A percentile compares a stretch with the other conserved stretches of the same genome.
Conservation (phyloP, 768 basidiomycete species). For the Russula dissimulans region DNA sequence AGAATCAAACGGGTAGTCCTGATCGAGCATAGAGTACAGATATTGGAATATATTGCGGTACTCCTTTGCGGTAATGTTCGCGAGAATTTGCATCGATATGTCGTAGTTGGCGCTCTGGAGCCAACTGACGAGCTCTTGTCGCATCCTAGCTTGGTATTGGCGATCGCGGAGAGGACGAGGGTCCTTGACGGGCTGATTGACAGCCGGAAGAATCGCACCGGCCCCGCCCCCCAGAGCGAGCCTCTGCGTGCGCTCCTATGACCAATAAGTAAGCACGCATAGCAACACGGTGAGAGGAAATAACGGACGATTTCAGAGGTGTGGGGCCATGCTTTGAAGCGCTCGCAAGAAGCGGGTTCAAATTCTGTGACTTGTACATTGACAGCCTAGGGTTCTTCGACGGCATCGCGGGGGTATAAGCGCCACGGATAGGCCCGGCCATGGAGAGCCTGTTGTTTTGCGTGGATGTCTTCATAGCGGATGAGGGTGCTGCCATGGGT, state of each 20-base stretch:
- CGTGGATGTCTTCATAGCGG: constrained; percentile 62
- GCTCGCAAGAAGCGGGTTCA: constrained; percentile 61
- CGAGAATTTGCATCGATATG: constrained; percentile 56
- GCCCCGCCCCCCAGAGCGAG: constrained; percentile 60
- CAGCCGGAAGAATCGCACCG: constrained; percentile 38
- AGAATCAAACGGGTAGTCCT: constrained; percentile 48
- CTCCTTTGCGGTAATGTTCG: constrained; percentile 77
- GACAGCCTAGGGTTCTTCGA: constrained; percentile 57
- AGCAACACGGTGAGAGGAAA: not conserved
- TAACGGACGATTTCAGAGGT: constrained; percentile 57
- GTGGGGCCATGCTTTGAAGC: constrained; percentile 65
- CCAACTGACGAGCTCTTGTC: constrained; percentile 67
- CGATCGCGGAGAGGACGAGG: constrained; percentile 69
- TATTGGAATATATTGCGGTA: constrained; percentile 80
- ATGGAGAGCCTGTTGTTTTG: constrained; percentile 56
- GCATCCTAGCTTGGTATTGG: constrained; percentile 63
- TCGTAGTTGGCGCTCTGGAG: constrained; percentile 58
- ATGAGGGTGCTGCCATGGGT: constrained; percentile 46
- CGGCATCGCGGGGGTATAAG: constrained; percentile 32
- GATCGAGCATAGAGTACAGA: constrained; percentile 63
- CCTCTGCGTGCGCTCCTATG: constrained; percentile 61
- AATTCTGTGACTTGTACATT: constrained; percentile 57
- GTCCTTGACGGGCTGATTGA: constrained; percentile 58
- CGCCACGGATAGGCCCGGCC: constrained; percentile 61
- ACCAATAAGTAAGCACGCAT: constrained; percentile 3